Evolutionary conservation across 2,329 filamentous ascomycete species (phyloP), one percentile per base, ranked within the genome.

Genomic region (Aureobasidium musti): DNA sequence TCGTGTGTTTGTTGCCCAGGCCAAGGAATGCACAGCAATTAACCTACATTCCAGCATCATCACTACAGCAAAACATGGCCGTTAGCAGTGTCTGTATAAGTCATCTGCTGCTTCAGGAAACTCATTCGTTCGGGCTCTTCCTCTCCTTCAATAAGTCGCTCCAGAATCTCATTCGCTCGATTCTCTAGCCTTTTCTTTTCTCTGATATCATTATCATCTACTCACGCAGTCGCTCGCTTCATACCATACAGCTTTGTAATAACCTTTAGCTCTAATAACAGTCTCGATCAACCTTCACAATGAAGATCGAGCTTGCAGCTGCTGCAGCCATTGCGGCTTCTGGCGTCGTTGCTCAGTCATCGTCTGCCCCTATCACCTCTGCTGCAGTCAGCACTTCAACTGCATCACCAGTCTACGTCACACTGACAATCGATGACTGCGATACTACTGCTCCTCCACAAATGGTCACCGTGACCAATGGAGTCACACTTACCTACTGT

Each of bases 401-500:
- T 28, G 49, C 57, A 35, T 63, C 68, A 19, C 68, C 72, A 14
- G 74, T 74, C 30, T 76, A 74, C 67, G 72, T 72, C 19, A 77
- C 74, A 5, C 68, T 75, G 61, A 77, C 74, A 14, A 71, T 72
- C 69, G 71, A 72, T 64, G 71, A 74, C 67, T 78, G 76, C 73
- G 69, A 72, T 30, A 73, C 69, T 63, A 65, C 68, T 21, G 69
- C 73, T 5, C 69, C 72, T 53, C 71, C 72, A 67, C 74, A 71
- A 10, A 68, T 77, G 68, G 72, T 77, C 67, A 77, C 76, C 30
- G 69, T 77, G 63, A 77, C 74, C 17, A 69, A 74, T 13, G 73
- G 73, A 37, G 68, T 74, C 21, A 78, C 76, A 7, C 72, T 76
- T 49, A 78, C 76, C 8, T 76, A 74, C 71, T 78, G 76, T 68